Base-by-base conservation (phyloP, 306 rosid species). In the Glycine latifolia region DNA sequence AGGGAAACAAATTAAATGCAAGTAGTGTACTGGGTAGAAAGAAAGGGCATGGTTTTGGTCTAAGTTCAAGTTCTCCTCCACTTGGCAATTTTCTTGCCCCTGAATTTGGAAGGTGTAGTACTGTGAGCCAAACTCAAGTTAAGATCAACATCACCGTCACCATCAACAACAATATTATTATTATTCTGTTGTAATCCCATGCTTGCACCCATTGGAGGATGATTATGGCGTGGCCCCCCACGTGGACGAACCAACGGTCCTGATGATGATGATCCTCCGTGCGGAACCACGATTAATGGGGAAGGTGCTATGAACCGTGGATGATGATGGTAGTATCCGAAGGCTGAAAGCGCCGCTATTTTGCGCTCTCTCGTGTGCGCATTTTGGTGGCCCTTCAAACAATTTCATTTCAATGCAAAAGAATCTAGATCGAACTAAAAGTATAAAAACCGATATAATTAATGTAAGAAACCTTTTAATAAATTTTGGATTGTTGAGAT, bases 301-400 rank as follows among this genome's bases (percentile, higher is more conserved):
- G 4, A 26, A 26, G 60, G 50, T 6, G 60, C 9, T 54, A 35
- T 48, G 41, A 82, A 68, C 8, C 56, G 72, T 68, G 76, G 85
- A 48, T 68, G 65, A 59, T 54, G 60, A 2, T 68, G 80, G 0
- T 49, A 50, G 50, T 7, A 20, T 1, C 39, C 70, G 2, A 16
- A 76, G 59, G 33, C 75, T 6, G 75, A 46, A 2, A 77, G 73
- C 10, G 52, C 79, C 1, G 83, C 87, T n/a, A 70, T 52, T 66
- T 73, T 68, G 6, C 89, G 80, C 31, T 86, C 87, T 77, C 39
- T 80, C 69, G 66, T 83, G 67, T 86, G 89, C 0, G 89, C 89
- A 8, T 86, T 86, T 53, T 86, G 87, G 26, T 86, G 89, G 8
- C 89, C 31, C 31, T 26, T 26, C 31, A 12, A 62, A 4, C 3